phyloP scores from a whole-genome alignment of 176 grass and related monocot genomes.

The Raddia distichophylla region DNA sequence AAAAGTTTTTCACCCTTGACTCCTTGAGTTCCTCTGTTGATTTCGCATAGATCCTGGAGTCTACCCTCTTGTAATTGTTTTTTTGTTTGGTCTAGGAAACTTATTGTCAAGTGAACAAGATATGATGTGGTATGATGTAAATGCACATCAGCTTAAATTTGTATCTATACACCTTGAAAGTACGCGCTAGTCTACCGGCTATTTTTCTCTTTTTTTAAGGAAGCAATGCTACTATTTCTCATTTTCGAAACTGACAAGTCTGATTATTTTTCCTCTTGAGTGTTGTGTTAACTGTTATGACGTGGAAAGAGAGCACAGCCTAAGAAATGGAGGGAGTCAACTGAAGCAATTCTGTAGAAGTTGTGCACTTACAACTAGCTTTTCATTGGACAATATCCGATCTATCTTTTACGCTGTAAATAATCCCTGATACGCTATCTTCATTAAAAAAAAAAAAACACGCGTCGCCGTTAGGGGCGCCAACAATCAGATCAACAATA shows the following conservation, averaged over 20 bases:
- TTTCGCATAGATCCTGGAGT: too few species aligned
- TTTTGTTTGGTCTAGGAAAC: too few species aligned
- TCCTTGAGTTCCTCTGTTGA: too few species aligned
- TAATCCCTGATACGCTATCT: not conserved
- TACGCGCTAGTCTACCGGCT: too few species aligned
- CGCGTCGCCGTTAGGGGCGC: constrained; percentile 4
- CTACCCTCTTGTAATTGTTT: too few species aligned
- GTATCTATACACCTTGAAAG: too few species aligned
- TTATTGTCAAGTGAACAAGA: too few species aligned
- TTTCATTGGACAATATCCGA: constrained; percentile 46
- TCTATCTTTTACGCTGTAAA: constrained; percentile 37
- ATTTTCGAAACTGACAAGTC: not conserved
- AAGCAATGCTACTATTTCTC: not conserved
- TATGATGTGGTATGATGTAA: too few species aligned
- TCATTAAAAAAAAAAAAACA: not conserved
- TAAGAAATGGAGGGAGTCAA: constrained; percentile 33
- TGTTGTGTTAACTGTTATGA: constrained; percentile 4
- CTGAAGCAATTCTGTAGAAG: constrained; percentile 21
- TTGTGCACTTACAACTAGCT: constrained; percentile 18
- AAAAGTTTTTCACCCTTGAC: too few species aligned
- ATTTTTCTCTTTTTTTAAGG: too few species aligned
- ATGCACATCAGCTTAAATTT: too few species aligned
- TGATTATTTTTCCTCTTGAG: not conserved
- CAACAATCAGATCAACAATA: constrained; percentile 41
- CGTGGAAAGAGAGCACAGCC: not conserved